Conservation (phyloP, 495 filamentous ascomycete genomes). For the Aspergillus ellipticus region DNA sequence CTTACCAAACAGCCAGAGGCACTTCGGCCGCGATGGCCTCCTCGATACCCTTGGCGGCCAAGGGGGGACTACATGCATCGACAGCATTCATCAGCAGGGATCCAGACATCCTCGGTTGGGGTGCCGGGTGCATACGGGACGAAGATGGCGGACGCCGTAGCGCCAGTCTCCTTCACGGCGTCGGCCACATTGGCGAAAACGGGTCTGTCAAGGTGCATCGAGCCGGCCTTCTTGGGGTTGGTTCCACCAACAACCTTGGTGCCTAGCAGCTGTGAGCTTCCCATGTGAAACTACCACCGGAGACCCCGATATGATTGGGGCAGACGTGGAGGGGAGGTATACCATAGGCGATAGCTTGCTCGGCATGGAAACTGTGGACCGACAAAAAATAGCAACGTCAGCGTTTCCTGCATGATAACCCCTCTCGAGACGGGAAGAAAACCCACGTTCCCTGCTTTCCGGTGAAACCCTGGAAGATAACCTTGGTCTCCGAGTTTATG, state of each 20-base stretch:
- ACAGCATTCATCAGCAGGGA: slow-evolving; percentile 4
- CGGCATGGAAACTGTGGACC: slow-evolving; percentile 79
- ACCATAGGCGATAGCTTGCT: slow-evolving; percentile 98
- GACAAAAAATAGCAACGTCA: slow-evolving; percentile 37
- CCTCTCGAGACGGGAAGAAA: background rate
- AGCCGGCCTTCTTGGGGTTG: slow-evolving; percentile 97
- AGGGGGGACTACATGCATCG: slow-evolving; percentile 59
- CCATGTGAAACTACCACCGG: slow-evolving; percentile 12
- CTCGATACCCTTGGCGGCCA: slow-evolving; percentile 93
- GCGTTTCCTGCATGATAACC: slow-evolving; percentile 17
- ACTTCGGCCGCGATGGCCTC: slow-evolving; percentile 93
- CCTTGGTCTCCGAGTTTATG: slow-evolving; percentile 87
- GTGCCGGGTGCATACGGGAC: slow-evolving; percentile 67
- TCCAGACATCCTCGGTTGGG: background rate
- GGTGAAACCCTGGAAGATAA: slow-evolving; percentile 97
- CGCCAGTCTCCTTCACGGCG: slow-evolving; percentile 86
- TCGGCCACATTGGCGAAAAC: slow-evolving; percentile 90
- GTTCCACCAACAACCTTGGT: slow-evolving; percentile 97
- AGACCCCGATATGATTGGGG: slow-evolving; percentile 9
- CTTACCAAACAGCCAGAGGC: slow-evolving; percentile 82
- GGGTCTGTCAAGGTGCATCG: slow-evolving; percentile 81
- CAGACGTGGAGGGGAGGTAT: slow-evolving; percentile 26
- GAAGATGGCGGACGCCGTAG: slow-evolving; percentile 91
- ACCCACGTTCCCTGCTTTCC: slow-evolving; percentile 98
- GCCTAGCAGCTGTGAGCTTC: slow-evolving; percentile 53